Evolutionary conservation across 345 rosid genomes (phyloP), one percentile per base, ranked within the genome.

Genomic region (Orychophragmus violaceus): DNA sequence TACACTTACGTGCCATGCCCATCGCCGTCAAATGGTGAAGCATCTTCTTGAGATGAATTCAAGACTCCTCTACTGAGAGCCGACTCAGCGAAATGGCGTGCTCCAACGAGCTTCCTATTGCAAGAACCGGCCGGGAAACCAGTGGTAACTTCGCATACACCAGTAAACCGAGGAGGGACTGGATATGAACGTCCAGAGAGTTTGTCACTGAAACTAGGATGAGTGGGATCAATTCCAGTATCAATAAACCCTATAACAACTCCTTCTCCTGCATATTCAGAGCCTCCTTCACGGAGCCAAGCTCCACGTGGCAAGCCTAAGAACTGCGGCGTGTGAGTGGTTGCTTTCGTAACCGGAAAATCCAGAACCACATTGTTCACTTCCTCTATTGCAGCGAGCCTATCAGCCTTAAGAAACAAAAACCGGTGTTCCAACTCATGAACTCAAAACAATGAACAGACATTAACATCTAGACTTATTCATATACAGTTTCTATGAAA

Each of bases 71-170:
- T 85, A 24, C 92, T 93, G 41, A 93, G 89, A 57, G 98, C 98
- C 54, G 98, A 93, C 64, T 95, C 98, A 23, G 97, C 98, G 46
- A 93, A 93, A 81, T 93, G 98, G 48, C 96, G 94, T 59, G 97
- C 98, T 18, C 87, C 98, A 54, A 93, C 57, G 69, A 93, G 96
- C 81, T 93, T 93, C 82, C 94, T 90, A 70, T 93, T 93, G 83
- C 98, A 93, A n/a, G 98, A 93, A 62, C 97, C 96, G 8, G 98
- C 84, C n/a, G 97, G 98, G 78, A 93, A 93, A 73, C 89, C 98
- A 27, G 62, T 77, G 14, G 96, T 85, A 64, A 93, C 96, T 86
- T 93, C 97, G 23, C 98, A 93, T 59, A 85, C 77, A 28, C 98
- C 97, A 1, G 92, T 81, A 71, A 77, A 93, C 68, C 83, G 94